Percentiles rank a stretch among this genome's conserved stretches.
These are phyloP conservation scores for Aeschynomene evenia DNA, from an alignment of 306 rosid species.

Conservation along the genomic window DNA sequence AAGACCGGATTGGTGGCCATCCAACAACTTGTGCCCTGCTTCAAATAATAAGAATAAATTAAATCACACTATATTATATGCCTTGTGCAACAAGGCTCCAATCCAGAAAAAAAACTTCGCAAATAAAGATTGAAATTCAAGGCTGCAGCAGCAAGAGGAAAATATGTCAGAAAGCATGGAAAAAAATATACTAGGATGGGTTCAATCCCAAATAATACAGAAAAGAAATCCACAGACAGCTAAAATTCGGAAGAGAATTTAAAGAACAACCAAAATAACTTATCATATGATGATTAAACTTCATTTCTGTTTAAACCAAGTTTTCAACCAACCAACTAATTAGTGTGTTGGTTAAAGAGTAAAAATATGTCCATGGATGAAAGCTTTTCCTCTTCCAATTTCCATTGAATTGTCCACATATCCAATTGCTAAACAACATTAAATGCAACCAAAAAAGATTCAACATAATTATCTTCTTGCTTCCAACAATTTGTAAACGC, in stretches of 20 bases:
- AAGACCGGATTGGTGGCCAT: slow-evolving; percentile 98
- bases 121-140: neutral
- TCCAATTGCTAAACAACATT: slow-evolving; percentile 4
- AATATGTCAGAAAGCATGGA: neutral
- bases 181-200: neutral
- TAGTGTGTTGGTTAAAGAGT: neutral
- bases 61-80: neutral
- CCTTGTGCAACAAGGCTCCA: neutral
- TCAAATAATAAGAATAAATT: slow-evolving; percentile 28
- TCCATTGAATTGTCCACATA: neutral
- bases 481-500: neutral
- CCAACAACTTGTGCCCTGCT: slow-evolving; percentile 95
- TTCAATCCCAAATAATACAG: neutral
- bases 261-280: slow-evolving; percentile 4
- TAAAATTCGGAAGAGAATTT: slow-evolving; percentile 22
- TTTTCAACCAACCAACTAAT: neutral
- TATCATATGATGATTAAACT: neutral
- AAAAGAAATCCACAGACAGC: slow-evolving; percentile 18
- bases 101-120: neutral
- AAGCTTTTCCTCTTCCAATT: neutral
- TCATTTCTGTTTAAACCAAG: neutral
- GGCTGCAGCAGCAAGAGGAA: neutral
- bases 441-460: neutral
- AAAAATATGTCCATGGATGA: no score
- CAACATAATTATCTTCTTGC: neutral